phyloP scores from a whole-genome alignment of 257 asterid genomes.

The Oldenlandia corymbosa region DNA sequence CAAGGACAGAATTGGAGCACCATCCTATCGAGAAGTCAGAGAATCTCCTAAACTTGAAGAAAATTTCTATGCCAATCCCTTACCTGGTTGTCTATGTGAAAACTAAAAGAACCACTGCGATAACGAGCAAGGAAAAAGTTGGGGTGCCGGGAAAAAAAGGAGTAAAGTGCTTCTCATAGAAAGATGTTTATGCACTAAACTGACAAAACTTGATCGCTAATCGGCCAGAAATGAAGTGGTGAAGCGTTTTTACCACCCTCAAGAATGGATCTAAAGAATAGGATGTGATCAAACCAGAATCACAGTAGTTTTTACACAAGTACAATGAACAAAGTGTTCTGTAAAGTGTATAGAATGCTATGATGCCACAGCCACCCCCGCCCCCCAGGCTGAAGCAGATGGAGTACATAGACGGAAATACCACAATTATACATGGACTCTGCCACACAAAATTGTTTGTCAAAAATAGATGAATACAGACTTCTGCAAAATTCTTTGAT shows the following conservation, averaged over 20 bases:
- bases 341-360: too few species aligned
- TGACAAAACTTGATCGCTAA: background rate
- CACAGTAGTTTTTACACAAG: background rate
- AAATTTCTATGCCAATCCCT: constrained; percentile 35
- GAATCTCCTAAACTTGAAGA: constrained; percentile 27
- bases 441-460: too few species aligned
- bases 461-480: too few species aligned
- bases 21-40: constrained; percentile 25
- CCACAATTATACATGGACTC: too few species aligned
- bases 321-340: too few species aligned
- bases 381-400: too few species aligned
- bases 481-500: too few species aligned
- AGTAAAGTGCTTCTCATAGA: background rate
- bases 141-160: background rate
- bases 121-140: constrained; percentile 2
- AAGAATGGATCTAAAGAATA: background rate
- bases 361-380: too few species aligned
- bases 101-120: constrained; percentile 2
- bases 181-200: background rate
- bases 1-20: constrained; percentile 32
- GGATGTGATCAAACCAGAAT: background rate
- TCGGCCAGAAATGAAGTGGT: background rate
- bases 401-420: too few species aligned
- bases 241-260: constrained; percentile 9
- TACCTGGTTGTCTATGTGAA: constrained; percentile 39